These are phyloP conservation scores for Haplosporangium sp. DNA, from an alignment of 371 early-diverging fungal genomes.

Conservation along the genomic window DNA sequence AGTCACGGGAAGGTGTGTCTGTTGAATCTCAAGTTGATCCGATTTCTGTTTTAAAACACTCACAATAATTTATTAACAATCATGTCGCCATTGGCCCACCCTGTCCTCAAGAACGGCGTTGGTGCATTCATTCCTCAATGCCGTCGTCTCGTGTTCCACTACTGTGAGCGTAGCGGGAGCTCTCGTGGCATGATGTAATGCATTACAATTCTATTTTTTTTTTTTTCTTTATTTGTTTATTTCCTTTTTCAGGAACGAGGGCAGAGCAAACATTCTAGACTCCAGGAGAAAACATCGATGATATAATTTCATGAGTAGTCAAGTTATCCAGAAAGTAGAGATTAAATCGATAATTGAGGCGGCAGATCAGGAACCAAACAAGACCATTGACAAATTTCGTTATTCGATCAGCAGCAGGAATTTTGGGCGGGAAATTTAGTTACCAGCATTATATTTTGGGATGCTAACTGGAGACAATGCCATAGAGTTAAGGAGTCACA, in stretches of 20 bases:
- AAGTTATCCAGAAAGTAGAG: too few species aligned
- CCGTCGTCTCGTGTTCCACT: conserved; percentile 84
- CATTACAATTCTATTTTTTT: conserved; percentile 6
- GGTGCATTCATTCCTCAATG: conserved; percentile 86
- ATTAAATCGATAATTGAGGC: too few species aligned
- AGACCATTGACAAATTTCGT: too few species aligned
- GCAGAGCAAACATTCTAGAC: not conserved
- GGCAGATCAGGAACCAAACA: too few species aligned
- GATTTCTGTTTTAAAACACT: not conserved
- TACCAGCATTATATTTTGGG: too few species aligned
- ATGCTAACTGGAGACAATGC: too few species aligned
- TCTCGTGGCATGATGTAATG: conserved; percentile 83
- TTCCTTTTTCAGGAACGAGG: not conserved
- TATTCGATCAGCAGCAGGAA: too few species aligned
- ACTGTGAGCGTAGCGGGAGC: conserved; percentile 89
- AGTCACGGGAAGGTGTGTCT: not conserved
- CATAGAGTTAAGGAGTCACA: too few species aligned
- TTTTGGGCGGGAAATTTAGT: too few species aligned
- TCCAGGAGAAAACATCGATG: not conserved
- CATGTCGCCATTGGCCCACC: conserved; percentile 48
- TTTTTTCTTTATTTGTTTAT: not conserved
- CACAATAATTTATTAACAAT: not conserved
- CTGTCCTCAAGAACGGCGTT: conserved; percentile 81
- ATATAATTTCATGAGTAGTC: too few species aligned
- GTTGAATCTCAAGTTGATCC: conserved; percentile 1